Conservation (phyloP, 2,329 filamentous ascomycete species). For the Cladophialophora psammophila region DNA sequence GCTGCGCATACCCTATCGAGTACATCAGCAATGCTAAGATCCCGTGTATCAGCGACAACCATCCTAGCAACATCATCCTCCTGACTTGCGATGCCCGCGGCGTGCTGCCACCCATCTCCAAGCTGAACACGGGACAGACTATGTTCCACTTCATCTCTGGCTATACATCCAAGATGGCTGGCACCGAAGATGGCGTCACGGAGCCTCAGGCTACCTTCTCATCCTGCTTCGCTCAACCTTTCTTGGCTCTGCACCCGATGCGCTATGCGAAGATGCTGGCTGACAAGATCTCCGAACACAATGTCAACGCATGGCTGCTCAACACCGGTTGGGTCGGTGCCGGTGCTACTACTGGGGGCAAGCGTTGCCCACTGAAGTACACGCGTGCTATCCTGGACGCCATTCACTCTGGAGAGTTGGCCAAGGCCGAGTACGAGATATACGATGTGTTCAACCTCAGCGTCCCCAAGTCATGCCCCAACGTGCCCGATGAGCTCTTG, state of each 20-base stretch:
- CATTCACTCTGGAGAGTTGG: constrained; percentile 96
- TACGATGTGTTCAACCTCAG: constrained; percentile 97
- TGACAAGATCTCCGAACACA: constrained; percentile 95
- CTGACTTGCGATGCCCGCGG: constrained; percentile 97
- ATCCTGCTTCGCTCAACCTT: constrained; percentile 98
- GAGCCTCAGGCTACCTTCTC: constrained; percentile 99
- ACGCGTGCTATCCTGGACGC: constrained; percentile 97
- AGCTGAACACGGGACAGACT: constrained; percentile 91
- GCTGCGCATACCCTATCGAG: constrained; percentile 98
- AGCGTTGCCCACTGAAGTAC: constrained; percentile 98
- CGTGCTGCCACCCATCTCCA: constrained; percentile 96
- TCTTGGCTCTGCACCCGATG: constrained; percentile 99
- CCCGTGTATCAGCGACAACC: constrained; percentile 83
- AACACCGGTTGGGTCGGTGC: constrained; percentile 98
- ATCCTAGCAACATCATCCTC: constrained; percentile 97
- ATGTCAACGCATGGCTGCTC: constrained; percentile 95
- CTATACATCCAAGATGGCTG: constrained; percentile 99
- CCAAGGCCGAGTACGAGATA: constrained; percentile 89
- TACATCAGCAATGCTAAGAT: constrained; percentile 99
- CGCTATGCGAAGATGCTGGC: constrained; percentile 98
- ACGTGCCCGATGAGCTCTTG: constrained; percentile 88
- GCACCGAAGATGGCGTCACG: constrained; percentile 94
- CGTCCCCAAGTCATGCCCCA: constrained; percentile 90
- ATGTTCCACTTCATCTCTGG: constrained; percentile 99
- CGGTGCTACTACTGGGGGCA: constrained; percentile 86